Percentiles rank a stretch among this genome's conserved stretches.
Evolutionary conservation across 2,329 filamentous ascomycete species (phyloP).

Genomic region (Cordyceps javanica): DNA sequence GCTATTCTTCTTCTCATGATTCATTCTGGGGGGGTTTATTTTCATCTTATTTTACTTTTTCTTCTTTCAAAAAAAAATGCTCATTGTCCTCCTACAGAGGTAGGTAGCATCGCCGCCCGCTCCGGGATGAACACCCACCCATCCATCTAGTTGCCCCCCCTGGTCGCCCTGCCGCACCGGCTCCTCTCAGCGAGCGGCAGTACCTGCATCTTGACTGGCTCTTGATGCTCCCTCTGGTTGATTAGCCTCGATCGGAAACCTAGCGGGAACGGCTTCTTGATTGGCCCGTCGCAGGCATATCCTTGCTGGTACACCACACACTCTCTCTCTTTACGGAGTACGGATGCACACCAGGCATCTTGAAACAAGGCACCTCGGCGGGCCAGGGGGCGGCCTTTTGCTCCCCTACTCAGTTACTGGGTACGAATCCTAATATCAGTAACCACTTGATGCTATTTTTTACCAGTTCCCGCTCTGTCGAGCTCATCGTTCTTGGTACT

Average conservation of each 20-base stretch:
- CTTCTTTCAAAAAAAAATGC: too few relatives aligned
- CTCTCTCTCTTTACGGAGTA: too few relatives aligned
- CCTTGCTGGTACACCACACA: background rate
- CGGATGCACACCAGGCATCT: background rate
- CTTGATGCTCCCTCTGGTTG: background rate
- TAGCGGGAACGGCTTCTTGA: background rate
- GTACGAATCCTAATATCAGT: too few relatives aligned
- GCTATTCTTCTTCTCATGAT: background rate
- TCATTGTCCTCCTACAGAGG: too few relatives aligned
- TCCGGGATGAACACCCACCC: background rate
- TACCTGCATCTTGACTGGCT: constrained; percentile 9
- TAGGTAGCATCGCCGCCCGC: background rate
- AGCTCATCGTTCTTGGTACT: too few relatives aligned
- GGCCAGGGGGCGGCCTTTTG: too few relatives aligned
- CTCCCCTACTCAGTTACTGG: too few relatives aligned
- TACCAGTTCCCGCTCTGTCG: too few relatives aligned
- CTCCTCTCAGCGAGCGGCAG: background rate
- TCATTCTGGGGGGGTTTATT: too few relatives aligned
- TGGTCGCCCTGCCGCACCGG: background rate
- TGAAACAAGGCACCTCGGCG: constrained; percentile 3
- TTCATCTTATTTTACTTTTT: too few relatives aligned
- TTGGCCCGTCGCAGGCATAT: background rate
- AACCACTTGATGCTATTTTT: too few relatives aligned
- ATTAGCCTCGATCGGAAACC: constrained; percentile 4
- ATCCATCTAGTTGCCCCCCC: too few relatives aligned